These are phyloP conservation scores for Dichomitus squalens DNA, from an alignment of 1,284 basidiomycete genomes.

Conservation along the genomic window DNA sequence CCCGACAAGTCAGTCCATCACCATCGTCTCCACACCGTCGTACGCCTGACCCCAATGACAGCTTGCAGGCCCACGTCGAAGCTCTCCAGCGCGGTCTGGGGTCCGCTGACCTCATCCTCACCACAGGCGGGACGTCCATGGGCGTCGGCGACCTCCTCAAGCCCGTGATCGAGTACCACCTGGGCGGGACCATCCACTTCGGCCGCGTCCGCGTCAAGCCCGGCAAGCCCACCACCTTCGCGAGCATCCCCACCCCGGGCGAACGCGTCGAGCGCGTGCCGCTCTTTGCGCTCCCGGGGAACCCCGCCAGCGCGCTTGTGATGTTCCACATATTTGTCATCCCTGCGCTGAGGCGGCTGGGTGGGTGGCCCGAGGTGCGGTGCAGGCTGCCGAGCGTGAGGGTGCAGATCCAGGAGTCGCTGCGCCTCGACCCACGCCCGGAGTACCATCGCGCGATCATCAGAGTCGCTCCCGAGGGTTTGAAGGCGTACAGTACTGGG, in stretches of 20 bases:
- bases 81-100: conserved; percentile 60
- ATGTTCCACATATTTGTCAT: conserved; percentile 87
- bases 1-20: conserved; percentile 59
- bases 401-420: conserved; percentile 64
- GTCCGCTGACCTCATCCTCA: conserved; percentile 74
- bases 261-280: conserved; percentile 45
- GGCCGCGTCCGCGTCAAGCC: conserved; percentile 75
- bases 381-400: conserved; percentile 66
- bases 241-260: conserved; percentile 58
- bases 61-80: conserved; percentile 61
- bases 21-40: too few relatives aligned
- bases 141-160: conserved; percentile 86
- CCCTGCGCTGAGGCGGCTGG: conserved; percentile 75
- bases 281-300: conserved; percentile 85
- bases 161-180: conserved; percentile 81
- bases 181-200: conserved; percentile 78
- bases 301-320: conserved; percentile 88
- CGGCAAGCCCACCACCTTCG: conserved; percentile 87
- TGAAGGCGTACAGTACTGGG: conserved; percentile 80
- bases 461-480: conserved; percentile 42
- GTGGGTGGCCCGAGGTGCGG: conserved; percentile 59
- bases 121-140: conserved; percentile 92
- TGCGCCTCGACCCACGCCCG: conserved; percentile 72
- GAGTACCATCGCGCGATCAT: conserved; percentile 84
- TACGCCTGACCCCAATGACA: conserved; percentile 31